Base-by-base conservation (phyloP, 163 green algal species). In the Prototheca cutis region DNA sequence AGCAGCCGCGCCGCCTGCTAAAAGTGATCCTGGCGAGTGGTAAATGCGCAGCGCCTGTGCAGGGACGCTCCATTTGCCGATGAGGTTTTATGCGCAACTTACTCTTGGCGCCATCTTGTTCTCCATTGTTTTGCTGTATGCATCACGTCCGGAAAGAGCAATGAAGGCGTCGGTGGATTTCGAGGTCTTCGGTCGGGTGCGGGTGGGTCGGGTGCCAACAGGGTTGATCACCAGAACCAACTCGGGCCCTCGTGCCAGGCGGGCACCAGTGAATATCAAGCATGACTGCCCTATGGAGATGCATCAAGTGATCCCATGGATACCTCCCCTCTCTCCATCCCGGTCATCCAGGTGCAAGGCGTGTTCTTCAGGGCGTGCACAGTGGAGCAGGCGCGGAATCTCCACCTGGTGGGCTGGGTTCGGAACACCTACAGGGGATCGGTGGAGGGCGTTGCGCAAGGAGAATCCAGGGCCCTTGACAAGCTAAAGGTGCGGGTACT, bases 341-440 rank as follows among this genome's bases (percentile, higher is more conserved):
- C 15, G 15, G 47, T n/a, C n/a, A n/a, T n/a, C 0, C 53, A 67
- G 59, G 70, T 77, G 23, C 70, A 77, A 63, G 70, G 70, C n/a
- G 70, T 77, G 2, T 67, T 67, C 36, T 77, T 77, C 48, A 48
- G 70, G n/a, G 36, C 55, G 17, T 58, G 33, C 24, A 70, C 70
- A 19, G 24, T 55, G n/a, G 54, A 73, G n/a, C 47, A 63, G 18
- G 70, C 55, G 4, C 47, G 66, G 21, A 51, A 61, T 19, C 39
- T 77, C 27, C 59, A 36, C 10, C 17, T 73, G 4, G 59, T 71
- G 27, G 70, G 70, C 2, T 72, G 51, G 48, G 58, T 68, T 3
- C 18, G 28, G 10, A 77, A 77, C 55, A 73, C 63, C 15, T 23
- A 31, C n/a, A 21, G 52, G 40, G 39, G 23, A 8, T 63, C 33